Conservation (phyloP, 106 monocot genomes). For the Dendrobium huoshanense region DNA sequence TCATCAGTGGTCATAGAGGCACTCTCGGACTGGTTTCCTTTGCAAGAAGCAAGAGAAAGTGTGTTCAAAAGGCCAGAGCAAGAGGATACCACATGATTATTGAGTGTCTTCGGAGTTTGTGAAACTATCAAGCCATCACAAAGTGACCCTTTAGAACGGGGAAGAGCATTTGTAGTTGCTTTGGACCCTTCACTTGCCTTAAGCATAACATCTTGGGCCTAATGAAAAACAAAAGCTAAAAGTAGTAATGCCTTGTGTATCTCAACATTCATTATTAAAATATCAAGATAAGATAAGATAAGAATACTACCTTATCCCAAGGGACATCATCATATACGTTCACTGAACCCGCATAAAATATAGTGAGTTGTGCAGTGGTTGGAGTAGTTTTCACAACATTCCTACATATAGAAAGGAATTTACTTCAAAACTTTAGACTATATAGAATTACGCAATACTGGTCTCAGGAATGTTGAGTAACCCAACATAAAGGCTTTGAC, state of each 20-base stretch:
- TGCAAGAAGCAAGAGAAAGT: not conserved
- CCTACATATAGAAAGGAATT: constrained; percentile 18
- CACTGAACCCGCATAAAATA: constrained; percentile 68
- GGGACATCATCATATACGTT: constrained; percentile 64
- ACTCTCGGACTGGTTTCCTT: not conserved
- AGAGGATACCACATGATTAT: not conserved
- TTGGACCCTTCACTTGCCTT: constrained; percentile 41
- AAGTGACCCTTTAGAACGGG: constrained; percentile 6
- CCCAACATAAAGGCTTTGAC: not conserved
- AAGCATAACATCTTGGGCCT: constrained; percentile 69
- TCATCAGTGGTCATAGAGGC: constrained; percentile 12
- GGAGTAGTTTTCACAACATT: constrained; percentile 14
- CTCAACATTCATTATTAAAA: not conserved
- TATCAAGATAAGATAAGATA: not conserved
- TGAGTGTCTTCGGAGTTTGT: not conserved
- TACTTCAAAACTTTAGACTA: not conserved
- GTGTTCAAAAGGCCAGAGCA: not conserved
- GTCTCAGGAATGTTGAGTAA: not conserved
- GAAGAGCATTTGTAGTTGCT: constrained; percentile 7
- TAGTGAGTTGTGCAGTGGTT: constrained; percentile 47
- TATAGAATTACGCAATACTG: not conserved
- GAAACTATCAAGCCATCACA: not conserved
- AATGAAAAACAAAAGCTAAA: not conserved
- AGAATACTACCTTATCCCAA: constrained; percentile 53
- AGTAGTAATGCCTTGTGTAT: not conserved